Evolutionary conservation across 192 early-diverging fungal species (phyloP), one percentile per base, ranked within the genome.

Genomic region (Coemansia sp.): DNA sequence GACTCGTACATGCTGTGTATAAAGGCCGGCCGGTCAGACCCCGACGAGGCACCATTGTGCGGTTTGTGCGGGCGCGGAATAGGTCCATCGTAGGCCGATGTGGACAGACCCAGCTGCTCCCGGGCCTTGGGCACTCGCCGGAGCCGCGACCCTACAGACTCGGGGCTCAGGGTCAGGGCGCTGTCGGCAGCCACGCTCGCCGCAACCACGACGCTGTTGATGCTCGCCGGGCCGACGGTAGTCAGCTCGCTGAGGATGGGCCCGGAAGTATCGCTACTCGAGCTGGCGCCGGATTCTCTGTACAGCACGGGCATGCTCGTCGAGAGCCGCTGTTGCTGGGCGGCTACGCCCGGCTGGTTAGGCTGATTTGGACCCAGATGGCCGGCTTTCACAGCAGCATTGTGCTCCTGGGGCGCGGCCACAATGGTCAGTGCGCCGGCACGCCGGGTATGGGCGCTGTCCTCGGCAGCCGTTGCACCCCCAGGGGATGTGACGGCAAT

Each of bases 41-140:
- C n/a, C n/a, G n/a, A n/a, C n/a, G n/a, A n/a, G n/a, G n/a, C n/a
- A n/a, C n/a, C n/a, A n/a, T n/a, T n/a, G n/a, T 1, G 32, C 32
- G 32, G n/a, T 3, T 8, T 4, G 32, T 5, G 32, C 5, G 5
- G 12, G 23, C 40, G 5, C 14, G 13, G 19, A 7, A 13, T 47
- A 21, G 14, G 21, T n/a, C 29, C 31, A 26, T 38, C 34, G 19
- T 38, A n/a, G n/a, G 6, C 35, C 21, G 22, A 35, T 1, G 34
- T n/a, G 11, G 12, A 32, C 25, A 43, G 25, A n/a, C 32, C 19
- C 19, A 72, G 47, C 14, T 55, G 51, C 16, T 53, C 56, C 2
- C 56, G 67, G 0, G 50, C 54, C 54, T 73, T 65, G 22, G 69
- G 50, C 20, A 73, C 54, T 8, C 69, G 44, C 11, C 63, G 69